Conservation (phyloP, 495 filamentous ascomycete species). For the Amphirosellinia nigrospora region DNA sequence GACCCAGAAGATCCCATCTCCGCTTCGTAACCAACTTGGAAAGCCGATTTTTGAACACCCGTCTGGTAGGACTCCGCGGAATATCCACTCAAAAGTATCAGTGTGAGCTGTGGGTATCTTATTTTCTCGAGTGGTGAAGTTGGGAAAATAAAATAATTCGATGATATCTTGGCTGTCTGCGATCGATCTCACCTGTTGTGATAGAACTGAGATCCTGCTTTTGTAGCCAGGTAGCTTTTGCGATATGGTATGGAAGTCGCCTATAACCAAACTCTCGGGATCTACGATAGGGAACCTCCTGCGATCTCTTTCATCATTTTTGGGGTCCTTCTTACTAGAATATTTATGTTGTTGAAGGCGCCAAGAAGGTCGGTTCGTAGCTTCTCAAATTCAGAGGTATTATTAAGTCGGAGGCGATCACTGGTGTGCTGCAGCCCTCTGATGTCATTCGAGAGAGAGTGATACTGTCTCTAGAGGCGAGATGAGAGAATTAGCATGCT, state of each 20-base stretch:
- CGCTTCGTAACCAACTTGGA: not conserved
- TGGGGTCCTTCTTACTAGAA: not conserved
- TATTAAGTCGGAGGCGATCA: not conserved
- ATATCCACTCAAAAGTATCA: not conserved
- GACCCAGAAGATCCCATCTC: not conserved
- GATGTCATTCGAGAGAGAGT: not conserved
- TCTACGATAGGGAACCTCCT: not conserved
- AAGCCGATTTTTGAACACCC: not conserved
- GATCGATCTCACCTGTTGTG: not conserved
- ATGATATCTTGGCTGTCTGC: not conserved
- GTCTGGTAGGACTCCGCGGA: not conserved
- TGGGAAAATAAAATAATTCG: not conserved
- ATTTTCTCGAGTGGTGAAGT: not conserved
- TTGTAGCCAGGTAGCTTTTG: not conserved
- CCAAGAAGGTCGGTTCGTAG: slow-evolving; percentile 7
- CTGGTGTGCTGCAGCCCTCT: not conserved
- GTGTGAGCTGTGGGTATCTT: not conserved
- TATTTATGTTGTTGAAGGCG: not conserved
- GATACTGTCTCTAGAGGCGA: not conserved
- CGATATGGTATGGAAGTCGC: not conserved
- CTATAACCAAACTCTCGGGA: not conserved
- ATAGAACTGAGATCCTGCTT: not conserved
- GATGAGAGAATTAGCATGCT: not conserved
- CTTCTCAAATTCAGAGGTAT: not conserved
- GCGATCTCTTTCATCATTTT: not conserved